phyloP scores from a whole-genome alignment of 177 flowering plant genomes.

The Vitis hybrid region DNA sequence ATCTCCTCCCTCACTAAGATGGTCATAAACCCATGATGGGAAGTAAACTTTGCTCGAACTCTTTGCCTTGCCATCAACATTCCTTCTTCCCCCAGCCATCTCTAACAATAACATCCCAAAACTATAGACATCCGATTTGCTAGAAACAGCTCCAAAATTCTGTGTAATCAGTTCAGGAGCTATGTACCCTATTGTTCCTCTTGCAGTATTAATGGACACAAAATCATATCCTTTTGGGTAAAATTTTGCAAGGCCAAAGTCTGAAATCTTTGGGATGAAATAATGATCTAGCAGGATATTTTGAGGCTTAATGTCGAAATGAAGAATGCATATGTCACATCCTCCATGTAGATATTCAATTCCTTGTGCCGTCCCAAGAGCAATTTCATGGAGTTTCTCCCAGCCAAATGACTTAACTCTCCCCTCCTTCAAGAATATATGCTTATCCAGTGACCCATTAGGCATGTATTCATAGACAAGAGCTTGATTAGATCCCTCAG shows the following conservation, averaged over 20 bases:
- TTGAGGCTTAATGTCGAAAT: slow-evolving; percentile 24
- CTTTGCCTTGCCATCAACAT: neutral
- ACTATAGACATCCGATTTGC: slow-evolving; percentile 22
- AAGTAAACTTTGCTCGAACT: slow-evolving; percentile 4
- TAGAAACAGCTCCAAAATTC: slow-evolving; percentile 7
- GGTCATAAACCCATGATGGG: slow-evolving; percentile 16
- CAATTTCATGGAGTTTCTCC: slow-evolving; percentile 15
- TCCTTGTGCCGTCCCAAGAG: slow-evolving; percentile 15
- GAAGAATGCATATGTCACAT: slow-evolving; percentile 10
- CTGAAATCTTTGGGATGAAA: slow-evolving; percentile 21
- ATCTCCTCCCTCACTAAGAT: slow-evolving; percentile 7
- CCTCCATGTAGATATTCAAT: slow-evolving; percentile 16
- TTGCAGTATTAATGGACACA: slow-evolving; percentile 1
- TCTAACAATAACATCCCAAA: slow-evolving; percentile 24
- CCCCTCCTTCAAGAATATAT: neutral
- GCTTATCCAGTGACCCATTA: slow-evolving; percentile 21
- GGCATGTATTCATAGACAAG: slow-evolving; percentile 22
- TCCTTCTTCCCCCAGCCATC: slow-evolving; percentile 16
- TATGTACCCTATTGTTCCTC: slow-evolving; percentile 21
- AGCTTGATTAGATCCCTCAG: slow-evolving; percentile 16
- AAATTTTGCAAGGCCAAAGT: slow-evolving; percentile 20
- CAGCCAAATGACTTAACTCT: neutral
- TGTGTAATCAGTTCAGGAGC: slow-evolving; percentile 19
- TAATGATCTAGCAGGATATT: slow-evolving; percentile 15
- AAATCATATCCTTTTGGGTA: neutral